phyloP scores from a whole-genome alignment of 768 basidiomycete species.

The Lentinula sp. region DNA sequence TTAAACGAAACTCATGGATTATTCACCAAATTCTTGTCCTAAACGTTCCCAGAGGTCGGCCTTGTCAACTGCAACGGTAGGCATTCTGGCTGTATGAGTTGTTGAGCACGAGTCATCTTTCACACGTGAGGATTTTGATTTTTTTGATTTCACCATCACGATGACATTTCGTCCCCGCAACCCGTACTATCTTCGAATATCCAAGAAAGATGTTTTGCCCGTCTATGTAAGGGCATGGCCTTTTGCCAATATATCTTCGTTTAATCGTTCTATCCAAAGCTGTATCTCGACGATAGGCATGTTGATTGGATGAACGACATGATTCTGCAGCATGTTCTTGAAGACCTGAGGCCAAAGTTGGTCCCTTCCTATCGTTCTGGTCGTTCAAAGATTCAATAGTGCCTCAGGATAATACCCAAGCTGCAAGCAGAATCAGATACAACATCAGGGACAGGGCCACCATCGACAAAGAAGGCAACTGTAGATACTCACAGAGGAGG shows the following conservation, averaged over 20 bases:
- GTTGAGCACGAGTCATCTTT: neutral
- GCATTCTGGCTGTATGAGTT: conserved; percentile 45
- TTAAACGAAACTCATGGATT: neutral
- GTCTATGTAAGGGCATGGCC: conserved; percentile 50
- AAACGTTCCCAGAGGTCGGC: conserved; percentile 88
- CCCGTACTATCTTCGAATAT: conserved; percentile 77
- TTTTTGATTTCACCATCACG: neutral
- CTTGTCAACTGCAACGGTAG: conserved; percentile 94
- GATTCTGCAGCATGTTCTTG: conserved; percentile 73
- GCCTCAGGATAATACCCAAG: conserved; percentile 56
- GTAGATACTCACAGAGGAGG: conserved; percentile 86
- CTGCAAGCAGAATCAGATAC: conserved; percentile 52
- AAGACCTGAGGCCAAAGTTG: conserved; percentile 70
- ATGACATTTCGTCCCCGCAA: conserved; percentile 60
- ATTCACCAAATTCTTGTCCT: conserved; percentile 74
- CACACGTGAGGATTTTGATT: neutral
- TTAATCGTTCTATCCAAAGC: conserved; percentile 26
- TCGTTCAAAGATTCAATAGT: neutral
- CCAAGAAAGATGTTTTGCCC: conserved; percentile 66
- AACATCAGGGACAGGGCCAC: conserved; percentile 27
- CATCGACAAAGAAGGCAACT: conserved; percentile 55
- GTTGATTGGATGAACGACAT: conserved; percentile 86
- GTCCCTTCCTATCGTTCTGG: conserved; percentile 20
- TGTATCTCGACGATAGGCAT: conserved; percentile 88
- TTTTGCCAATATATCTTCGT: neutral